Percentiles rank a stretch among this genome's conserved stretches.
Evolutionary conservation across 176 grass and related monocot species (phyloP).

Genomic region (Saccharum officinarum): DNA sequence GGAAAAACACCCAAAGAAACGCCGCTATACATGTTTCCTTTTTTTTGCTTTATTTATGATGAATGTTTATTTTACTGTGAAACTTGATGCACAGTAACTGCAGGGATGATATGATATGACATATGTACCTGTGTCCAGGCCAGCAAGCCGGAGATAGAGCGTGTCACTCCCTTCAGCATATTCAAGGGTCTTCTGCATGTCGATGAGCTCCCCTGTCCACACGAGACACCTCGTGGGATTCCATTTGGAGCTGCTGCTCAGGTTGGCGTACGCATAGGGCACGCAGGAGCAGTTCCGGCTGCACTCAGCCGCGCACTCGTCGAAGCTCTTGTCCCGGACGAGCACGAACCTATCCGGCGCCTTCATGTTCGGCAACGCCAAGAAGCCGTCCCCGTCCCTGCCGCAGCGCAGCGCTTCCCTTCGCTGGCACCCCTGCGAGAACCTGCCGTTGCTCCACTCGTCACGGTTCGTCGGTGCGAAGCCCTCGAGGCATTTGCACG

Average conservation of each 20-base stretch:
- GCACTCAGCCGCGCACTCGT: slow-evolving; percentile 37
- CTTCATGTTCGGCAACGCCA: not conserved
- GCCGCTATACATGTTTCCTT: no score
- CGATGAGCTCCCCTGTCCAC: slow-evolving; percentile 28
- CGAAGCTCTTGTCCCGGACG: slow-evolving; percentile 3
- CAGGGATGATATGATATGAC: no score
- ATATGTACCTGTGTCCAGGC: no score
- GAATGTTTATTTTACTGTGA: no score
- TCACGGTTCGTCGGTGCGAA: not conserved
- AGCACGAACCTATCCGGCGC: not conserved
- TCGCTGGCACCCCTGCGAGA: slow-evolving; percentile 40
- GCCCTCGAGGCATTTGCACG: slow-evolving; percentile 43
- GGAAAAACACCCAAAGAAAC: no score
- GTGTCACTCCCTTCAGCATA: no score
- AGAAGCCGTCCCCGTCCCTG: not conserved
- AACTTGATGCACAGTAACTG: no score
- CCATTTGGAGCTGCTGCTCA: not conserved
- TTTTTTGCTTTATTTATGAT: no score
- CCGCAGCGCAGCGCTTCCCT: slow-evolving; percentile 4
- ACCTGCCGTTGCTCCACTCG: not conserved
- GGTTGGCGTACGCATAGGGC: slow-evolving; percentile 31
- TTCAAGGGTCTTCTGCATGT: no score
- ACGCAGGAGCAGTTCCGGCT: slow-evolving; percentile 38
- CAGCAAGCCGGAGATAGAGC: no score
- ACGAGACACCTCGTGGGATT: slow-evolving; percentile 24